These are phyloP conservation scores for Botrytis byssoidea DNA, from an alignment of 2,329 filamentous ascomycete genomes.

Conservation along the genomic window DNA sequence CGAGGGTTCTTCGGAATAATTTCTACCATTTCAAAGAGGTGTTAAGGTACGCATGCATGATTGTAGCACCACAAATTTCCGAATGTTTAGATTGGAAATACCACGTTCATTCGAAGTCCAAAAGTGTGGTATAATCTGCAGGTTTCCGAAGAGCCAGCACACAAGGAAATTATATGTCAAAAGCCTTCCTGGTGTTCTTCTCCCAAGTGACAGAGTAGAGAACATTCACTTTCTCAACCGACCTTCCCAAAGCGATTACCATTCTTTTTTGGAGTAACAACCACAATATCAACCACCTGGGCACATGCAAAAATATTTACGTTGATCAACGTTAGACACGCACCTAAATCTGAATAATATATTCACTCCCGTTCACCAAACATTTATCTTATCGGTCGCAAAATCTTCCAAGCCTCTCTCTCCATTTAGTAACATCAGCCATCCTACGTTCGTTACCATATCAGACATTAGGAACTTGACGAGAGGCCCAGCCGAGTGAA, in stretches of 20 bases:
- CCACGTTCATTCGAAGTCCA: conserved; percentile 10
- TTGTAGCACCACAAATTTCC: conserved; percentile 13
- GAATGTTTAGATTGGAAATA: background rate
- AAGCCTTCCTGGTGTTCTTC: background rate
- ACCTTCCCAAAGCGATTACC: background rate
- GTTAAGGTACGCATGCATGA: background rate
- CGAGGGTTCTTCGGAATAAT: background rate
- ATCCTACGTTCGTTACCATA: background rate
- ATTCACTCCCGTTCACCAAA: background rate
- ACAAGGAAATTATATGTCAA: conserved; percentile 5
- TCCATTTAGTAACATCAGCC: background rate
- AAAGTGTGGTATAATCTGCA: conserved; percentile 20
- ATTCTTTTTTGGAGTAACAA: conserved; percentile 5
- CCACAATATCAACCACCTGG: background rate
- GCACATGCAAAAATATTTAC: conserved; percentile 4
- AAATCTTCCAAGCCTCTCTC: background rate
- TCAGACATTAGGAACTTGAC: background rate
- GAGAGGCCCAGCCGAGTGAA: background rate
- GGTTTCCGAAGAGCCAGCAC: conserved; percentile 21
- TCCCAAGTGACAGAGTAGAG: conserved; percentile 2
- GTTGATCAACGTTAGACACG: background rate
- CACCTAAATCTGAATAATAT: background rate
- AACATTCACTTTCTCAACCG: conserved; percentile 7
- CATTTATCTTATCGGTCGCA: background rate
- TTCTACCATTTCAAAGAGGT: background rate